Conservation (phyloP, 805 yeast genomes). For the Candida vartiovaarae region DNA sequence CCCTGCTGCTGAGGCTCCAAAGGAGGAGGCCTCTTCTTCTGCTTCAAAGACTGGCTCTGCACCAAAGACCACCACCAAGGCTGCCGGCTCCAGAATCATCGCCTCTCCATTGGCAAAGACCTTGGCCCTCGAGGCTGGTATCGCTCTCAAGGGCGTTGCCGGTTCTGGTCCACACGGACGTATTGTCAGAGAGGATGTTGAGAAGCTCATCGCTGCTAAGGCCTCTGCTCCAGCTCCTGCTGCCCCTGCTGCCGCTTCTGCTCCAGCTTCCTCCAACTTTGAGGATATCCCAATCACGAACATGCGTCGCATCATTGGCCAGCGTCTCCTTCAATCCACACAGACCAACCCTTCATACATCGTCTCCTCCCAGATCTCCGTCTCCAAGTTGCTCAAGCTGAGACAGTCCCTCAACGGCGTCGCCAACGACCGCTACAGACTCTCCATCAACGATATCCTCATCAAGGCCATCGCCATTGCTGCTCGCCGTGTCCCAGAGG, state of each 20-base stretch:
- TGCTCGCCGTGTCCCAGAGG: conserved; percentile 83
- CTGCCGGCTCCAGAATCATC: conserved; percentile 60
- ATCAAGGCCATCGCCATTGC: conserved; percentile 94
- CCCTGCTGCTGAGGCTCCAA: conserved; percentile 18
- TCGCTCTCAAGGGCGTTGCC: conserved; percentile 73
- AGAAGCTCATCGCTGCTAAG: conserved; percentile 46
- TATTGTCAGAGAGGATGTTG: conserved; percentile 86
- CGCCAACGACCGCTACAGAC: conserved; percentile 79
- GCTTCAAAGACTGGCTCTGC: conserved; percentile 27
- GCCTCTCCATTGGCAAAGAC: conserved; percentile 96
- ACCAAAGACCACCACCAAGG: conserved; percentile 26
- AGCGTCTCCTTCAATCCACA: conserved; percentile 81
- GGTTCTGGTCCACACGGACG: conserved; percentile 97
- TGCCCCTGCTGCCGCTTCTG: conserved; percentile 30
- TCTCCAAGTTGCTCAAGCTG: conserved; percentile 83
- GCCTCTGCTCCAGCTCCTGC: conserved; percentile 37
- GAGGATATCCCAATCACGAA: conserved; percentile 80
- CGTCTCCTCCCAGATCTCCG: conserved; percentile 81
- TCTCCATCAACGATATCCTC: conserved; percentile 90
- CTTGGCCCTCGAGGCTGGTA: conserved; percentile 87
- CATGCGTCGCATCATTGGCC: conserved; percentile 93
- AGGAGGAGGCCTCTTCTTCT: conserved; percentile 24
- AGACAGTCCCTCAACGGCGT: conserved; percentile 83
- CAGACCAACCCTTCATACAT: conserved; percentile 87
- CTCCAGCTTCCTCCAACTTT: conserved; percentile 49